Evolutionary conservation across 2,329 filamentous ascomycete species (phyloP), one percentile per base, ranked within the genome.

Genomic region (Penicillium glabrum): DNA sequence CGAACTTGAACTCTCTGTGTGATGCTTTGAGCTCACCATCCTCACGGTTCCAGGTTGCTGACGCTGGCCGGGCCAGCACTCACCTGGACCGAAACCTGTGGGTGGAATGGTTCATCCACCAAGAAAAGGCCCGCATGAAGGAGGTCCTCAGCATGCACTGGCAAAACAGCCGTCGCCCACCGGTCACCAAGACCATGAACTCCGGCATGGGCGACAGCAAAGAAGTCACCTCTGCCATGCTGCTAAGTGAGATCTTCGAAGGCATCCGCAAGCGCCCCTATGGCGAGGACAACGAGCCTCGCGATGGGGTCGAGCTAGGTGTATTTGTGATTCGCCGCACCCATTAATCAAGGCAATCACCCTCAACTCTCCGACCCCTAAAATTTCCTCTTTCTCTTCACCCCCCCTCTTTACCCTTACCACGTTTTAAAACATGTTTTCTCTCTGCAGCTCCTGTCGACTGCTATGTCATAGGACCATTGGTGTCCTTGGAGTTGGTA

Each of bases 51-150:
- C 68, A 71, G 23, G 60, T 85, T 3, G 73, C 81, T 1, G 79
- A 85, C 61, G 76, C 83, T 1, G 76, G 79, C 5, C 81, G 77
- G 57, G 77, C 83, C 39, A 76, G 79, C 53, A 79, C 83, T 16
- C 63, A 73, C 1, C 72, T 87, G 3, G 78, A 81, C 51, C 77
- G 83, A 27, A 73, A 77, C 21, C 76, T 81, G 2, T 88, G 86
- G 86, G 79, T 80, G 31, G 82, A 86, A 54, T 87, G 85, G 85
- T 88, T 83, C 77, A 80, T 84, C 46, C 83, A 86, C 65, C 86
- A 88, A 66, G 86, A 88, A 67, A 84, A 84, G 63, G 76, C 80
- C 11, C 78, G 85, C 14, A 81, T 87, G 50, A 79, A 83, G 57
- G 80, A 82, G 29, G 74, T 81, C 5, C 68, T 80, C 50, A 72